Evolutionary conservation across 2,329 filamentous ascomycete species (phyloP).

Genomic region (Akanthomyces uredinophilus): DNA sequence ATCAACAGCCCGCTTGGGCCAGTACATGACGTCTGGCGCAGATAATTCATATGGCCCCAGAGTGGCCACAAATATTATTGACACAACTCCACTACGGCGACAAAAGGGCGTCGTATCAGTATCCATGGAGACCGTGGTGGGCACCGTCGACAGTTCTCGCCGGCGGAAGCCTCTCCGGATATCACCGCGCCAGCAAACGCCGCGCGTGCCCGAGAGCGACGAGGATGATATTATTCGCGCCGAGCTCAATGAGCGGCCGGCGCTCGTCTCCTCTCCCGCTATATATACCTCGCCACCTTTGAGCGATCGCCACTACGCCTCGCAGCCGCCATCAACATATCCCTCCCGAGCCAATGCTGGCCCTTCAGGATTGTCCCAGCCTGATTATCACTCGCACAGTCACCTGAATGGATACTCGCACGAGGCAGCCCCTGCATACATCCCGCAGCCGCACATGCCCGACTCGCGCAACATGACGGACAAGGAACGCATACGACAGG

Average conservation of each 20-base stretch:
- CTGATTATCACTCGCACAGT: slow-evolving; percentile 9
- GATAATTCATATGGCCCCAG: slow-evolving; percentile 29
- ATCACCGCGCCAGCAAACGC: slow-evolving; percentile 24
- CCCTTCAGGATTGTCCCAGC: slow-evolving; percentile 9
- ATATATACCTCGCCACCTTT: slow-evolving; percentile 24
- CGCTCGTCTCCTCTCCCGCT: slow-evolving; percentile 19
- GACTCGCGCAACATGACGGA: slow-evolving; percentile 65
- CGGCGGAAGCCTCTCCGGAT: slow-evolving; percentile 23
- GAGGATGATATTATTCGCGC: slow-evolving; percentile 27
- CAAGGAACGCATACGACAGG: slow-evolving; percentile 72
- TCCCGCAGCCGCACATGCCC: slow-evolving; percentile 56
- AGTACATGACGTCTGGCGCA: slow-evolving; percentile 19
- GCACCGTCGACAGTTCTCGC: slow-evolving; percentile 69
- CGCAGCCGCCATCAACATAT: slow-evolving; percentile 11
- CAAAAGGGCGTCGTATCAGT: slow-evolving; percentile 91
- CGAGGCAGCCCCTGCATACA: slow-evolving; percentile 39
- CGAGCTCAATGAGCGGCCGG: slow-evolving; percentile 19
- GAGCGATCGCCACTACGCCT: slow-evolving; percentile 30
- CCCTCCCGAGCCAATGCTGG: slow-evolving; percentile 18
- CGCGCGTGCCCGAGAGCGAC: slow-evolving; percentile 26
- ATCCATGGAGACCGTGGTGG: slow-evolving; percentile 80
- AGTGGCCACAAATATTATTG: slow-evolving; percentile 62
- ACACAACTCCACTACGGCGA: slow-evolving; percentile 78
- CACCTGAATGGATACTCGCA: slow-evolving; percentile 19
- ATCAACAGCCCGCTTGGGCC: slow-evolving; percentile 35